Percentiles rank a stretch among this genome's conserved stretches.
Conservation (phyloP, 192 early-diverging fungal genomes). For the Umbelopsis sp. region DNA sequence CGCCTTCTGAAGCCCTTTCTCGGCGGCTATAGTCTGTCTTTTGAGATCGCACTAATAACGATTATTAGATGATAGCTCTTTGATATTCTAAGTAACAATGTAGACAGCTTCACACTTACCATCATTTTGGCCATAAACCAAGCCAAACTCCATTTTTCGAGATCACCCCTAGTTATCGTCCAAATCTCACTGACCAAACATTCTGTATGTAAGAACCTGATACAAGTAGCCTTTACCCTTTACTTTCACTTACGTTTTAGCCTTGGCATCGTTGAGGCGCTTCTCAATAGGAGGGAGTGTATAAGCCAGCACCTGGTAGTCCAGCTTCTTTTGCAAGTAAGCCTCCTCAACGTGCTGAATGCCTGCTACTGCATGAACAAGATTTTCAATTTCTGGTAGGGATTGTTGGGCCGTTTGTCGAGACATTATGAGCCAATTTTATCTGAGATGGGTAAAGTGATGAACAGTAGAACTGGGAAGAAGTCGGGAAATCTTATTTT, state of each 20-base stretch:
- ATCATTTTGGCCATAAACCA: conserved; percentile 32
- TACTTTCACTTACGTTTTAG: conserved; percentile 31
- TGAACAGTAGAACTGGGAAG: conserved; percentile 3
- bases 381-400: conserved; percentile 26
- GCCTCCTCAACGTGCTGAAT: conserved; percentile 32
- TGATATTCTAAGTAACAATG: background rate
- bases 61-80: background rate
- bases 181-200: conserved; percentile 10
- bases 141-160: conserved; percentile 9
- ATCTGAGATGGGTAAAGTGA: conserved; percentile 5
- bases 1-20: conserved; percentile 19
- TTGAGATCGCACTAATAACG: conserved; percentile 29
- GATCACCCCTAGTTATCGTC: background rate
- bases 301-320: conserved; percentile 17
- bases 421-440: background rate
- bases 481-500: background rate
- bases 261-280: conserved; percentile 19
- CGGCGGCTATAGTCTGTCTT: conserved; percentile 10
- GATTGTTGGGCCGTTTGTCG: background rate
- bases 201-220: background rate
- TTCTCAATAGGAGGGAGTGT: conserved; percentile 27
- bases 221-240: background rate
- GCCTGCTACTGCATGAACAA: conserved; percentile 32
- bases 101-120: conserved; percentile 21
- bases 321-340: conserved; percentile 19